A percentile compares a stretch with the other conserved stretches of the same genome.
Evolutionary conservation across 1,284 basidiomycete genomes (phyloP).

Genomic region (Ceratobasidium sp.): DNA sequence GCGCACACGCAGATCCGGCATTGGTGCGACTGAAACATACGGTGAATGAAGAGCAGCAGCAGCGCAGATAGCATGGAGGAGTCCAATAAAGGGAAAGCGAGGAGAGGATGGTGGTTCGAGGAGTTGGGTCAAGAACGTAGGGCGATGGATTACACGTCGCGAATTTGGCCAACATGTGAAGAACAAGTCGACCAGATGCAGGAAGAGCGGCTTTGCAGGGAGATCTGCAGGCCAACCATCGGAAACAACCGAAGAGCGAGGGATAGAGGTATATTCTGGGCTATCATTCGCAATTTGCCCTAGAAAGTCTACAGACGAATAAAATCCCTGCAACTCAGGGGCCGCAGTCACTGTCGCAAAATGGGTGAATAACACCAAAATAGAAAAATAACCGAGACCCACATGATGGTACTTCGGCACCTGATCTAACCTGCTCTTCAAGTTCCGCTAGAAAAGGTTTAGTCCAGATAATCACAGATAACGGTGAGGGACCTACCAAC

Average conservation of each 20-base stretch:
- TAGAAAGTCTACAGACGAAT: not conserved
- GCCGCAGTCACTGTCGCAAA: not conserved
- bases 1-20: not conserved
- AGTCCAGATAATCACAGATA: not conserved
- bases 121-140: slow-evolving; percentile 20
- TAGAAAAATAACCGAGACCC: not conserved
- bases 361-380: not conserved
- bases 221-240: slow-evolving; percentile 22
- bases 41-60: slow-evolving; percentile 31
- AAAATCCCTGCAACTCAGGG: not conserved
- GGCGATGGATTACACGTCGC: slow-evolving; percentile 35
- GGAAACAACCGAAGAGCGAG: not conserved
- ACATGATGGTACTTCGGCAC: not conserved
- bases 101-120: slow-evolving; percentile 31
- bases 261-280: not conserved
- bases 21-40: slow-evolving; percentile 16
- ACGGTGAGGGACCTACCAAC: slow-evolving; percentile 6
- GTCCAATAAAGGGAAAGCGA: slow-evolving; percentile 29
- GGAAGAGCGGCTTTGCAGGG: slow-evolving; percentile 23
- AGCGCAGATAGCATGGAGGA: slow-evolving; percentile 35
- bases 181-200: slow-evolving; percentile 33
- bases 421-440: not conserved
- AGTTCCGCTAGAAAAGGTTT: slow-evolving; percentile 19
- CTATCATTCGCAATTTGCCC: not conserved
- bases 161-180: slow-evolving; percentile 38